A percentile compares a stretch with the other conserved stretches of the same genome.
phyloP scores from a whole-genome alignment of 345 rosid species.

The Salix koriyanagi region DNA sequence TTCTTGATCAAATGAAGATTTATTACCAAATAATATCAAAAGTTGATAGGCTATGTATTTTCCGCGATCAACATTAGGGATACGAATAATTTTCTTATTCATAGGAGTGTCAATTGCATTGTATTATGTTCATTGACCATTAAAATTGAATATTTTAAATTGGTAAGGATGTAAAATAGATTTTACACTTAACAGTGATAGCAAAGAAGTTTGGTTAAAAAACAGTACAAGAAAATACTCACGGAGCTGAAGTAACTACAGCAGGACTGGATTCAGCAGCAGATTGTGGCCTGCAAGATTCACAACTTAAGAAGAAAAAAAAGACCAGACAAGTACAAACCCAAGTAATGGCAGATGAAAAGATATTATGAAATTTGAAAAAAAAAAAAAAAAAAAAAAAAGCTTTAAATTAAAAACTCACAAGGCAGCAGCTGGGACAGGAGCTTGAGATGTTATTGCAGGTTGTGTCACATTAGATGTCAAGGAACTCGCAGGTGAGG shows the following conservation, averaged over 20 bases:
- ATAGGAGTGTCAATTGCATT: not conserved
- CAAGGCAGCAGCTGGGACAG: slow-evolving; percentile 10
- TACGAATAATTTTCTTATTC: not conserved
- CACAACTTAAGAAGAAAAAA: not conserved
- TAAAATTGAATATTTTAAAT: too few relatives aligned
- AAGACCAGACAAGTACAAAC: not conserved
- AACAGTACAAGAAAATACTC: slow-evolving; percentile 10
- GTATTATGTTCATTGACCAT: not conserved
- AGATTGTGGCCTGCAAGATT: slow-evolving; percentile 13
- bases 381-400: not conserved
- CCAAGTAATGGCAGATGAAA: not conserved
- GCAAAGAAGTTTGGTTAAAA: not conserved
- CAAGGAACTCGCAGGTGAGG: slow-evolving; percentile 9
- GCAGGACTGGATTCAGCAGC: slow-evolving; percentile 10
- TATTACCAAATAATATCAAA: not conserved
- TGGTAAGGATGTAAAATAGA: not conserved
- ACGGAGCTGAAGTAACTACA: slow-evolving; percentile 12
- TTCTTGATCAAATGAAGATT: not conserved
- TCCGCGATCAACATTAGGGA: not conserved
- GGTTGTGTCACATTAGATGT: slow-evolving; percentile 10
- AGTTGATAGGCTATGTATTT: not conserved
- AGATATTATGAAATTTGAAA: not conserved
- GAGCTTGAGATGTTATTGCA: slow-evolving; percentile 5
- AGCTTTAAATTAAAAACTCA: slow-evolving; percentile 4
- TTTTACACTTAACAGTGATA: not conserved